Evolutionary conservation across 1,284 basidiomycete genomes (phyloP).

Genomic region (Hymenochaete sp.): DNA sequence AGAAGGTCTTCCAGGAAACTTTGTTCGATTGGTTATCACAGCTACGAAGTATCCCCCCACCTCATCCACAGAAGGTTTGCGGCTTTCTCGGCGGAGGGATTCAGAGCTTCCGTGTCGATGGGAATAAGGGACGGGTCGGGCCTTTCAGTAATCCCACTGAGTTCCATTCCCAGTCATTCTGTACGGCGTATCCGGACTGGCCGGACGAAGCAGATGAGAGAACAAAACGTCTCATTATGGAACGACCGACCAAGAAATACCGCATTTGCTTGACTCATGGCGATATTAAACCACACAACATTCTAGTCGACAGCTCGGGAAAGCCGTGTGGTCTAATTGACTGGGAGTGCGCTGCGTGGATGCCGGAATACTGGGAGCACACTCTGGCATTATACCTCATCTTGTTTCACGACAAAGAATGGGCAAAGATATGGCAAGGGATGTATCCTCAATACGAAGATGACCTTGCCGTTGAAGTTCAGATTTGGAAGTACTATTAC

Average conservation of each 20-base stretch:
- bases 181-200: neutral
- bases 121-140: neutral
- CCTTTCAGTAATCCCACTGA: neutral
- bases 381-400: neutral
- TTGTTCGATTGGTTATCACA: constrained; percentile 11
- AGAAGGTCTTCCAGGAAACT: constrained; percentile 7
- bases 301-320: constrained; percentile 17
- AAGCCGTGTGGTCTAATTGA: constrained; percentile 18
- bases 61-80: neutral
- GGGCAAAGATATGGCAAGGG: neutral
- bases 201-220: neutral
- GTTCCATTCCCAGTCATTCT: neutral
- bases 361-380: constrained; percentile 20
- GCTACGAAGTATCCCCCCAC: constrained; percentile 9
- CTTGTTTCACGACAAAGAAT: neutral
- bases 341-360: constrained; percentile 19
- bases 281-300: constrained; percentile 18
- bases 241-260: constrained; percentile 3
- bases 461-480: constrained; percentile 1
- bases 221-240: neutral
- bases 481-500: neutral
- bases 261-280: constrained; percentile 18
- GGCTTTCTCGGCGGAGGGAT: constrained; percentile 14
- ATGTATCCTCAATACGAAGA: constrained; percentile 6
- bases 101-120: neutral